These are phyloP conservation scores for Kodamaea suecica DNA, from an alignment of 1,139 yeast genomes.

Conservation along the genomic window DNA sequence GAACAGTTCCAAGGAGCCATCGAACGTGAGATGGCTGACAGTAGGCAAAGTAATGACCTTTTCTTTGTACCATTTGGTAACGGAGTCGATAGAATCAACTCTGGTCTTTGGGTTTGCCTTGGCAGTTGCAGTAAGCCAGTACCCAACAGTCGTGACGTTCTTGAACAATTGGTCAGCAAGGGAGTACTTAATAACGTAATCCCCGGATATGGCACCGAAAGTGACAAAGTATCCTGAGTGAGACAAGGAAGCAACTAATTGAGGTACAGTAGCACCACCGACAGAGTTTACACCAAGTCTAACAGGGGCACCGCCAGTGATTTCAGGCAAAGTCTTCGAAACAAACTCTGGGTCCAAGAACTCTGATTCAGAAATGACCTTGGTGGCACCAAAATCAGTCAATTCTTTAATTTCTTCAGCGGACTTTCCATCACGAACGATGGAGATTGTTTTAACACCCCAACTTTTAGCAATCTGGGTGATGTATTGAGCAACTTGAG, in stretches of 20 bases:
- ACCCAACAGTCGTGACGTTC: conserved; percentile 18
- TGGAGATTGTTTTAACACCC: conserved; percentile 27
- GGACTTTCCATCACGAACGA: conserved; percentile 33
- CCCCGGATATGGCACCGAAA: conserved; percentile 24
- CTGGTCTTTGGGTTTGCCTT: conserved; percentile 16
- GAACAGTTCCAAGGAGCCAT: conserved; percentile 7
- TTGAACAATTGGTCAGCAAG: conserved; percentile 18
- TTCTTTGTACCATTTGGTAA: conserved; percentile 14
- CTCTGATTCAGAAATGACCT: conserved; percentile 27
- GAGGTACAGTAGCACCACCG: conserved; percentile 26
- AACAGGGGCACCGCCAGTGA: conserved; percentile 19
- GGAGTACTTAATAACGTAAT: conserved; percentile 11
- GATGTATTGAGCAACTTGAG: conserved; percentile 32
- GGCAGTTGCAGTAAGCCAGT: conserved; percentile 21
- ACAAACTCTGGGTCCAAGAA: conserved; percentile 13
- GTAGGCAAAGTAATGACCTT: conserved; percentile 13
- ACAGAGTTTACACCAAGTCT: conserved; percentile 34
- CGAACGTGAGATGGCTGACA: conserved; percentile 9
- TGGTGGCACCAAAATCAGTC: conserved; percentile 29
- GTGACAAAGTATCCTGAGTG: conserved; percentile 27
- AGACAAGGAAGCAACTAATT: conserved; percentile 25
- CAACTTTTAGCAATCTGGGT: conserved; percentile 27
- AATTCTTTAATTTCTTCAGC: conserved; percentile 23
- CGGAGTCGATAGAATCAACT: conserved; percentile 14
- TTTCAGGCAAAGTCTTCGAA: conserved; percentile 12